Evolutionary conservation across 371 early-diverging fungal species (phyloP), one percentile per base, ranked within the genome.

Genomic region (Mucor saturninus): DNA sequence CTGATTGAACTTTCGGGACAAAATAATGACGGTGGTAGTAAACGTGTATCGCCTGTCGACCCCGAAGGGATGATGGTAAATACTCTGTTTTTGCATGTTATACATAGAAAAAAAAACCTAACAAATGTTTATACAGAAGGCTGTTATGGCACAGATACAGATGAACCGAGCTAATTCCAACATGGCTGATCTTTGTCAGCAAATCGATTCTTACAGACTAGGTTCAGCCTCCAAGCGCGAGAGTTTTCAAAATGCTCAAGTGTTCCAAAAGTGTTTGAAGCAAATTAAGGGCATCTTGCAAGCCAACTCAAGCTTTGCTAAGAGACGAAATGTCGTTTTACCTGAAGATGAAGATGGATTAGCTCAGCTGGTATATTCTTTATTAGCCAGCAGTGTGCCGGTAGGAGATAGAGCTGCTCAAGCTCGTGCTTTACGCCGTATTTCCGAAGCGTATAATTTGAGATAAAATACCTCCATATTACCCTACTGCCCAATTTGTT

Each of bases 81-180:
- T 2, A 26, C 15, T 21, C 49, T n/a, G 21, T 21, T 21, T 21
- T 21, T 1, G 21, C 21, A 21, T 21, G 39, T 8, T 42, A 21
- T 60, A 32, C 49, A 32, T 45, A 43, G 8, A 46, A 46, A 5
- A 8, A 46, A 21, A 26, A 46, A 21, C 15, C 46, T 45, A 14
- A 14, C 45, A 2, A 21, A 21, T 5, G 7, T 38, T 21, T 28
- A 4, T 55, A 13, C 64, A 77, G 77, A 80, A 80, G 60, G 81
- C 81, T 9, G 60, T 81, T 26, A 77, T 81, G 77, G 82, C 82
- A 11, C 82, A 81, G 43, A 81, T 81, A 26, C 71, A 81, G 52
- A 81, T 81, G 82, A 81, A 81, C 42, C 65, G 82, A 54, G 82
- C 82, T 53, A 81, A 78, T 30, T 79, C 79, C 10, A 82, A 82